phyloP scores from a whole-genome alignment of 495 filamentous ascomycete genomes.

The Chaetomium cochliodes region DNA sequence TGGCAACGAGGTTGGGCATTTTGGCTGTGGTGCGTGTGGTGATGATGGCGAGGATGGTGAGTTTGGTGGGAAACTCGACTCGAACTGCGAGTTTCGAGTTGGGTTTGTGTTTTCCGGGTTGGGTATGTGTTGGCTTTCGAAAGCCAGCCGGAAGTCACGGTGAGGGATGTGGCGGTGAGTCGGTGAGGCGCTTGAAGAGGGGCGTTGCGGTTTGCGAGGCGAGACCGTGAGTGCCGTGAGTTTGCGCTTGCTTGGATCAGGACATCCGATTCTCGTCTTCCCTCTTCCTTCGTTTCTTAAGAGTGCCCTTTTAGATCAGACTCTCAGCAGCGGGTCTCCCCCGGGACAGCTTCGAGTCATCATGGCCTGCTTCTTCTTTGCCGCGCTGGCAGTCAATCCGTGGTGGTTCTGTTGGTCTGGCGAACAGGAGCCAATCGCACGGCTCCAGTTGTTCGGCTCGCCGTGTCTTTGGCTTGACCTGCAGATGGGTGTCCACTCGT shows the following conservation, averaged over 20 bases:
- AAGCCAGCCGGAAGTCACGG: background rate
- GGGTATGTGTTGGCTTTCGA: background rate
- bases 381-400: conserved; percentile 10
- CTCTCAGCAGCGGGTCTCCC: background rate
- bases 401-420: conserved; percentile 12
- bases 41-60: background rate
- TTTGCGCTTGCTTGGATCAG: background rate
- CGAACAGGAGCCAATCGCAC: conserved; percentile 23
- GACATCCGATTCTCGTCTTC: background rate
- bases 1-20: conserved; percentile 35
- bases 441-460: conserved; percentile 28
- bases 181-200: conserved; percentile 1
- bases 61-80: background rate
- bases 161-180: conserved; percentile 19
- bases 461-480: conserved; percentile 17
- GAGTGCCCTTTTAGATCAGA: background rate
- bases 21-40: background rate
- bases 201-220: background rate
- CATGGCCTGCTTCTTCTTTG: background rate
- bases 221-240: no score
- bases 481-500: conserved; percentile 23
- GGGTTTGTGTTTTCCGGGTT: background rate
- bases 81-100: background rate
- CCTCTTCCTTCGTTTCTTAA: background rate
- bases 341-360: conserved; percentile 4